Conservation (phyloP, 768 basidiomycete species). For the Leccinum arenicola region DNA sequence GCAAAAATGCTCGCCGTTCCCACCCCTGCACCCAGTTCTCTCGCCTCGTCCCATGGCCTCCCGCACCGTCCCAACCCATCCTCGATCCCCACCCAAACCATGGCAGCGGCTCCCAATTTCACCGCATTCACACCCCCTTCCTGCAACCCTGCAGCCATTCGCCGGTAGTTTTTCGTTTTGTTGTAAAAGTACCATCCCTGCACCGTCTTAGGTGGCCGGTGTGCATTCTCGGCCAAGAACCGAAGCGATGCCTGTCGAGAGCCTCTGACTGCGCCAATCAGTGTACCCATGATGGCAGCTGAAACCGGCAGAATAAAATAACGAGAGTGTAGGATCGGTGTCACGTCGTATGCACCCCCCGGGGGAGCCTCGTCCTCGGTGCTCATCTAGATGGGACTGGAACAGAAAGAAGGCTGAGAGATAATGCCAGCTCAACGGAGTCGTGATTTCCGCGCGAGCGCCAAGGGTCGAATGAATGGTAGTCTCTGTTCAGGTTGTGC, state of each 20-base stretch:
- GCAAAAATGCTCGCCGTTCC: constrained; percentile 62
- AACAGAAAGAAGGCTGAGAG: neutral
- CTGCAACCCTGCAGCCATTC: constrained; percentile 69
- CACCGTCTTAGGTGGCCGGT: constrained; percentile 79
- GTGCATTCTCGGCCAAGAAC: constrained; percentile 91
- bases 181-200: constrained; percentile 96
- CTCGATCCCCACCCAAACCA: constrained; percentile 49
- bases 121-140: constrained; percentile 58
- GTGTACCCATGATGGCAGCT: constrained; percentile 58
- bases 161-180: constrained; percentile 91
- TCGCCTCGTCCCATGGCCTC: constrained; percentile 37
- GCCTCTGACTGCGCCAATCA: constrained; percentile 72
- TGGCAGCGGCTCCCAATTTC: constrained; percentile 46
- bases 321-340: constrained; percentile 40
- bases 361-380: constrained; percentile 3
- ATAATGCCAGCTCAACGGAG: neutral
- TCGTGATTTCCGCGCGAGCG: too few species aligned
- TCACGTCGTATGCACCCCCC: constrained; percentile 25
- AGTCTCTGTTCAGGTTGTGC: neutral
- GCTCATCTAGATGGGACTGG: constrained; percentile 17
- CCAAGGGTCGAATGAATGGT: neutral
- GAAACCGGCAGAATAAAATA: constrained; percentile 60
- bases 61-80: constrained; percentile 40
- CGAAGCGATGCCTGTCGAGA: constrained; percentile 68
- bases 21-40: constrained; percentile 61